Evolutionary conservation across 2,329 filamentous ascomycete genomes (phyloP).

Genomic region (Xylariales sp.): DNA sequence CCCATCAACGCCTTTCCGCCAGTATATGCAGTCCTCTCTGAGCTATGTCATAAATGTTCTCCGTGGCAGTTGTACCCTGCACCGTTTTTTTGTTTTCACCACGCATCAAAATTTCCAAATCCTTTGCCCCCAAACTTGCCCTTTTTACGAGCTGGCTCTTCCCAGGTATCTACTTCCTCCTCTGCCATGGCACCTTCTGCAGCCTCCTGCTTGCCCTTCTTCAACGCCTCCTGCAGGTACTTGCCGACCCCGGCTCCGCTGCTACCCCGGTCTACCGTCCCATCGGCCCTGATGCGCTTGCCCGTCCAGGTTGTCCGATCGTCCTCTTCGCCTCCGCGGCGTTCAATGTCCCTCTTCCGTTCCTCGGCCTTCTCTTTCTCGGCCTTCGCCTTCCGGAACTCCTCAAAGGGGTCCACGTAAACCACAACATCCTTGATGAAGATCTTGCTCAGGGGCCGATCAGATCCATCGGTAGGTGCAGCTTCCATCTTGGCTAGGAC

Average conservation of each 20-base stretch:
- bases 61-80: no score
- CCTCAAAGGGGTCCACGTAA: slow-evolving; percentile 91
- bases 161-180: slow-evolving; percentile 59
- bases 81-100: no score
- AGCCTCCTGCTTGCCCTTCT: slow-evolving; percentile 20
- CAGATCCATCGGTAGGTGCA: slow-evolving; percentile 68
- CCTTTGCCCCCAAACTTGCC: slow-evolving; percentile 67
- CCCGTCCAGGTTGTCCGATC: slow-evolving; percentile 95
- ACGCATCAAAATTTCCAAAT: slow-evolving; percentile 93
- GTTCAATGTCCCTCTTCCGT: slow-evolving; percentile 57
- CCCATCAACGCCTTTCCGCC: no score
- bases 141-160: slow-evolving; percentile 78
- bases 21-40: no score
- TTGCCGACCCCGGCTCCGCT: slow-evolving; percentile 61
- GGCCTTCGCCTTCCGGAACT: slow-evolving; percentile 75
- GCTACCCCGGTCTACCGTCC: slow-evolving; percentile 44
- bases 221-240: slow-evolving; percentile 66
- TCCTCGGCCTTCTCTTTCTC: slow-evolving; percentile 56
- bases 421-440: slow-evolving; percentile 78
- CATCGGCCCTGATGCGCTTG: slow-evolving; percentile 73
- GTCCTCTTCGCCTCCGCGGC: slow-evolving; percentile 73
- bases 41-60: no score
- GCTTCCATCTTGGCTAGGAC: slow-evolving; percentile 73
- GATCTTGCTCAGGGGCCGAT: slow-evolving; percentile 74
- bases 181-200: slow-evolving; percentile 59